phyloP scores from a whole-genome alignment of 2,329 filamentous ascomycete genomes.

The Microdochium bolleyi region DNA sequence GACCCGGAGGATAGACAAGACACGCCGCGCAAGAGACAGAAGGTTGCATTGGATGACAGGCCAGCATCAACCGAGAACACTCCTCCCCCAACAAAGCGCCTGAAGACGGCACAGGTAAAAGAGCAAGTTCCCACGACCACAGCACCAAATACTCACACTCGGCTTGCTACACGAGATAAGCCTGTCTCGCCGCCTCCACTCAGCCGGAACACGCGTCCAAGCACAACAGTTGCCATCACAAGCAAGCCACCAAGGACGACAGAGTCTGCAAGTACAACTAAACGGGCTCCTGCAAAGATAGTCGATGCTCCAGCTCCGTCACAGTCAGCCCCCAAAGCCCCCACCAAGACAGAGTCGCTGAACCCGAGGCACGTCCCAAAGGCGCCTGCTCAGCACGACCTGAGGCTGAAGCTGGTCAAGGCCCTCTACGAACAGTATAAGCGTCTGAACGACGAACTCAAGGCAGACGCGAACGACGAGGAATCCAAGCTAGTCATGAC shows the following conservation, averaged over 20 bases:
- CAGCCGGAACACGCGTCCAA: not conserved
- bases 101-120: conserved; percentile 1
- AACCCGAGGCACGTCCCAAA: conserved; percentile 59
- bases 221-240: not conserved
- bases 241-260: too few species aligned
- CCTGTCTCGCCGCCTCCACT: not conserved
- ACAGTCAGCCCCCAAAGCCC: conserved; percentile 5
- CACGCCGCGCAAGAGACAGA: conserved; percentile 16
- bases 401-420: conserved; percentile 49
- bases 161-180: not conserved
- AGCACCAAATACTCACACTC: not conserved
- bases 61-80: not conserved
- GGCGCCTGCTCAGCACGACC: conserved; percentile 48
- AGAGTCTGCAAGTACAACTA: not conserved
- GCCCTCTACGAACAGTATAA: conserved; percentile 57
- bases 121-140: not conserved
- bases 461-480: conserved; percentile 40
- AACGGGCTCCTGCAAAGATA: not conserved
- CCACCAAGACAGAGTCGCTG: conserved; percentile 42
- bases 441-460: conserved; percentile 58
- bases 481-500: conserved; percentile 47
- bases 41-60: conserved; percentile 8
- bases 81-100: not conserved
- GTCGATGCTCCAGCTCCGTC: not conserved
- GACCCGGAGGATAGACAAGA: conserved; percentile 6